A percentile compares a stretch with the other conserved stretches of the same genome.
These are phyloP conservation scores for Colletotrichum magnum DNA, from an alignment of 2,329 filamentous ascomycete species.

Conservation along the genomic window DNA sequence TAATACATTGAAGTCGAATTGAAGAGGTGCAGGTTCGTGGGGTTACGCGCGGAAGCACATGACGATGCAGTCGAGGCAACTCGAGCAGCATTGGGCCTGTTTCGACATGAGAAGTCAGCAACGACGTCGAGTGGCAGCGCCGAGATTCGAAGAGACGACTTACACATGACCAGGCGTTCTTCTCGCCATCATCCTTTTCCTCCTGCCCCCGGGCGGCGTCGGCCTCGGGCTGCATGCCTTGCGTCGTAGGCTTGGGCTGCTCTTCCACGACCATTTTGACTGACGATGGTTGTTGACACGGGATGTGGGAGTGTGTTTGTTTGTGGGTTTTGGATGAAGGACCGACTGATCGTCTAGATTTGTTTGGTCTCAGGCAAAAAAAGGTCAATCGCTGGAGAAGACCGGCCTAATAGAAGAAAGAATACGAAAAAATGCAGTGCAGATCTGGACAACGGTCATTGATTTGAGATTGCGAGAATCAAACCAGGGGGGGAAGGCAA, in stretches of 20 bases:
- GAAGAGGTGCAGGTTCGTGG: neutral
- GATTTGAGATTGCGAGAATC: neutral
- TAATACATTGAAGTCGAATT: too few species aligned
- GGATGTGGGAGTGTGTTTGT: conserved; percentile 4
- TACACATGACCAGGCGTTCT: conserved; percentile 22
- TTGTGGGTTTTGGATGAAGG: neutral
- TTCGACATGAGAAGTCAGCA: neutral
- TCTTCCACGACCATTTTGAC: conserved; percentile 26
- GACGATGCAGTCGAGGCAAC: conserved; percentile 24
- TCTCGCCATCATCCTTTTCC: conserved; percentile 9
- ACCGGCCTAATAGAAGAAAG: neutral
- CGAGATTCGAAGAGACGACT: neutral
- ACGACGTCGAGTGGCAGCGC: neutral
- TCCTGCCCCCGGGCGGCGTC: neutral
- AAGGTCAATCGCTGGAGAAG: conserved; percentile 5
- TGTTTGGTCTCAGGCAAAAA: neutral
- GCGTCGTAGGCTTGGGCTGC: conserved; percentile 18
- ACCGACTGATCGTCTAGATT: neutral
- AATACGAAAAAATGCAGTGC: conserved; percentile 1
- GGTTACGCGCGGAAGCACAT: conserved; percentile 16
- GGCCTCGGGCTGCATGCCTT: conserved; percentile 14
- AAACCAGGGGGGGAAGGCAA: neutral
- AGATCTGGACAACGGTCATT: neutral
- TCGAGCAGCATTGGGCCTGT: conserved; percentile 25
- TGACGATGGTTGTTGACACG: neutral